These are phyloP conservation scores for Thozetella sp. DNA, from an alignment of 495 filamentous ascomycete genomes.

Conservation along the genomic window DNA sequence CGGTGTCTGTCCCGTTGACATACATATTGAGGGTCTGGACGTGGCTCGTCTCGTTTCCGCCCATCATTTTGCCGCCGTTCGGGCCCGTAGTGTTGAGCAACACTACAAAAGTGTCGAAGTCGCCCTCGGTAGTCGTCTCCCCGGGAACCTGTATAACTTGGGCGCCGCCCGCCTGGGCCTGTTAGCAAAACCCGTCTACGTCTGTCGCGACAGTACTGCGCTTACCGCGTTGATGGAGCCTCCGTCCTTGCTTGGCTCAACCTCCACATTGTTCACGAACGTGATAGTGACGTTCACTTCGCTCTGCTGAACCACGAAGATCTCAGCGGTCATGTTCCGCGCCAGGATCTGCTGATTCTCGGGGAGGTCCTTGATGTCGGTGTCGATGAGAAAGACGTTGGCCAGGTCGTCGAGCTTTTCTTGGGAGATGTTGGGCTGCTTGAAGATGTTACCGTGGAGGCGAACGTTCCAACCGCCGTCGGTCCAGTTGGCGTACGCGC, in stretches of 20 bases:
- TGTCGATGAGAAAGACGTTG: conserved; percentile 68
- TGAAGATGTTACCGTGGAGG: conserved; percentile 80
- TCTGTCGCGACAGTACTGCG: conserved; percentile 4
- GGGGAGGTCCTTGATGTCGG: conserved; percentile 59
- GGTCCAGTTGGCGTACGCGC: conserved; percentile 84
- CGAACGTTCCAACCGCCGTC: conserved; percentile 72
- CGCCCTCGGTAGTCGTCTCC: conserved; percentile 63
- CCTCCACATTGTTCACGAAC: conserved; percentile 51
- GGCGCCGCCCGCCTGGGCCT: conserved; percentile 51
- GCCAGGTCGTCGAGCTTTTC: conserved; percentile 65
- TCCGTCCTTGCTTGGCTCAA: conserved; percentile 26
- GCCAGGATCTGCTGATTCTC: conserved; percentile 63
- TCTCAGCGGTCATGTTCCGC: conserved; percentile 69
- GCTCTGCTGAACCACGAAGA: conserved; percentile 72
- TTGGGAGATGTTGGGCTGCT: conserved; percentile 67
- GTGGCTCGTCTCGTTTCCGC: conserved; percentile 60
- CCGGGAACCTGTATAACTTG: conserved; percentile 59
- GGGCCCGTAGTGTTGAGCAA: conserved; percentile 51
- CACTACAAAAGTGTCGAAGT: conserved; percentile 69
- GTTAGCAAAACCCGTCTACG: conserved; percentile 4
- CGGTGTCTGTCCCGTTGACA: conserved; percentile 59
- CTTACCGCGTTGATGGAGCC: conserved; percentile 35
- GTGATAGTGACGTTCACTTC: conserved; percentile 63
- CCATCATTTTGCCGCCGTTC: conserved; percentile 42
- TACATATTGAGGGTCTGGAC: conserved; percentile 71